Conservation (phyloP, 371 early-diverging fungal species). For the Syncephalastrum sp. region DNA sequence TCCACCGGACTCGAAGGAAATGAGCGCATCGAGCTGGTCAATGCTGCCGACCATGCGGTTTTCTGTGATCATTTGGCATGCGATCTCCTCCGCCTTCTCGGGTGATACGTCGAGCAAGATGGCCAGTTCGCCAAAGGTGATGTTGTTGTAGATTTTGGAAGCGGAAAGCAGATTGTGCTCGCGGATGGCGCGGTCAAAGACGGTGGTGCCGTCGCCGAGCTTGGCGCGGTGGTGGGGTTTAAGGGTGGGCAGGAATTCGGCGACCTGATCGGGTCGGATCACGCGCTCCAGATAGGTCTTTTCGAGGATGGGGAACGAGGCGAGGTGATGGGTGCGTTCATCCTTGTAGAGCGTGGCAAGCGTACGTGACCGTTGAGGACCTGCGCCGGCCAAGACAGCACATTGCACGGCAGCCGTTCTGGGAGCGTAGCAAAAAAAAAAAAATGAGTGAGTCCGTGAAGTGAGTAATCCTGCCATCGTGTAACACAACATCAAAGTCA, state of each 20-base stretch:
- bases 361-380: conserved; percentile 85
- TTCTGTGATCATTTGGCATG: conserved; percentile 89
- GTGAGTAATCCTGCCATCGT: not conserved
- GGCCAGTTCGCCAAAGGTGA: conserved; percentile 82
- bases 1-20: conserved; percentile 78
- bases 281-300: conserved; percentile 92
- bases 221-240: conserved; percentile 77
- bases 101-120: conserved; percentile 70
- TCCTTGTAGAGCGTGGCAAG: conserved; percentile 92
- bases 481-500: not conserved
- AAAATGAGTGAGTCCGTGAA: not conserved
- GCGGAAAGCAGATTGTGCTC: conserved; percentile 92
- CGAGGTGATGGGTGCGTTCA: conserved; percentile 71
- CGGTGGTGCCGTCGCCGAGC: conserved; percentile 74
- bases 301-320: conserved; percentile 76
- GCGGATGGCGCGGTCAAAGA: conserved; percentile 89
- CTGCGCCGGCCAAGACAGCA: conserved; percentile 89
- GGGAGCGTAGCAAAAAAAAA: conserved; percentile 1
- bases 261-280: conserved; percentile 73
- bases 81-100: conserved; percentile 84
- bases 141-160: conserved; percentile 87
- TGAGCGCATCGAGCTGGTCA: conserved; percentile 84
- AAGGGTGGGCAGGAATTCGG: conserved; percentile 72
- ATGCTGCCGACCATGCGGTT: conserved; percentile 83
- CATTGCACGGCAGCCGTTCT: conserved; percentile 75